These are phyloP conservation scores for Vitis vinifera DNA, from an alignment of 164 flowering plant genomes.

Conservation along the genomic window ASM3070453v1 NC_081810.1:7456501-7457000, in stretches of 20 bases:
- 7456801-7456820: background rate
- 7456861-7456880: constrained; percentile 87
- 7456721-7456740: constrained; percentile 40
- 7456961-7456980: no score
- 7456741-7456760: constrained; percentile 36
- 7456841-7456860: background rate
- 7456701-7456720: constrained; percentile 75
- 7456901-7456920: constrained; percentile 83
- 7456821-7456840: background rate
- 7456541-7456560: constrained; percentile 69
- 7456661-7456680: background rate
- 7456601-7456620: constrained; percentile 35
- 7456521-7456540: constrained; percentile 68
- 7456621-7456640: no score
- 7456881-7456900: constrained; percentile 89
- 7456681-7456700: constrained; percentile 71
- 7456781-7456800: constrained; percentile 9
- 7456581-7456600: constrained; percentile 91
- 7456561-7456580: constrained; percentile 90
- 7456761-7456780: constrained; percentile 64
- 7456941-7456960: no score
- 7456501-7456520: constrained; percentile 79
- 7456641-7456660: background rate
- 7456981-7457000: background rate
- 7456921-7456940: constrained; percentile 75